Evolutionary conservation across 495 filamentous ascomycete genomes (phyloP).

Genomic region (Penicillium ochrochloron): DNA sequence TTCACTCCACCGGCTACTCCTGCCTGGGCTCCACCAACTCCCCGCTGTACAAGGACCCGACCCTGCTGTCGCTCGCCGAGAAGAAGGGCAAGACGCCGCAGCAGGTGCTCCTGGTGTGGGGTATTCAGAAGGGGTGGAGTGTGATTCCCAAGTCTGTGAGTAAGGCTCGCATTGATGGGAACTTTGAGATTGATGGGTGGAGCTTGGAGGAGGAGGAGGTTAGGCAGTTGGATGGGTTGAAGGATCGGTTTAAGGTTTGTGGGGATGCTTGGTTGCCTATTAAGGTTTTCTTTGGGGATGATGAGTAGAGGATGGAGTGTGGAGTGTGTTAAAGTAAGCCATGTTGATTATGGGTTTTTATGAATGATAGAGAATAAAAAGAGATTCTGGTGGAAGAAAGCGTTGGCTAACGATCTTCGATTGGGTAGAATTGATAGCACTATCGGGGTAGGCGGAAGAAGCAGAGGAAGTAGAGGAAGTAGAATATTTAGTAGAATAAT

Average conservation of each 20-base stretch:
- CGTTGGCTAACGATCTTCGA: too few relatives aligned
- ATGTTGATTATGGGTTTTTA: too few relatives aligned
- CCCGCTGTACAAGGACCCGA: slow-evolving; percentile 60
- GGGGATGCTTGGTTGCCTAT: slow-evolving; percentile 71
- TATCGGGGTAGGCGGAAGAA: neutral
- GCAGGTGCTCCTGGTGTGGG: slow-evolving; percentile 72
- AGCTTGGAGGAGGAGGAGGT: slow-evolving; percentile 67
- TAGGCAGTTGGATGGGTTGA: slow-evolving; percentile 62
- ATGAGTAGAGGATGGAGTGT: too few relatives aligned
- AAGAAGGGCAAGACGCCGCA: slow-evolving; percentile 68
- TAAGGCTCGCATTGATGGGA: slow-evolving; percentile 64
- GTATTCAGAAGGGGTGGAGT: slow-evolving; percentile 71
- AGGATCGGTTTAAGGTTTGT: slow-evolving; percentile 76
- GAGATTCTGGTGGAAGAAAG: too few relatives aligned
- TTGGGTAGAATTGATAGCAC: too few relatives aligned
- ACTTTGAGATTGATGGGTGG: slow-evolving; percentile 70
- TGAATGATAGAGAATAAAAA: neutral
- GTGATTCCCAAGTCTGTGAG: slow-evolving; percentile 74
- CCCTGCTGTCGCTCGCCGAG: slow-evolving; percentile 62
- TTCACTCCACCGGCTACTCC: slow-evolving; percentile 71
- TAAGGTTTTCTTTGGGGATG: slow-evolving; percentile 88
- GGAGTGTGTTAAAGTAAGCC: neutral
- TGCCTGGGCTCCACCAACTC: slow-evolving; percentile 66
- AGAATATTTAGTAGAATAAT: neutral
- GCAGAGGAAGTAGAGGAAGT: neutral